A percentile compares a stretch with the other conserved stretches of the same genome.
These are phyloP conservation scores for Aureobasidium sp. DNA, from an alignment of 2,329 filamentous ascomycete species.

Conservation along the genomic window DNA sequence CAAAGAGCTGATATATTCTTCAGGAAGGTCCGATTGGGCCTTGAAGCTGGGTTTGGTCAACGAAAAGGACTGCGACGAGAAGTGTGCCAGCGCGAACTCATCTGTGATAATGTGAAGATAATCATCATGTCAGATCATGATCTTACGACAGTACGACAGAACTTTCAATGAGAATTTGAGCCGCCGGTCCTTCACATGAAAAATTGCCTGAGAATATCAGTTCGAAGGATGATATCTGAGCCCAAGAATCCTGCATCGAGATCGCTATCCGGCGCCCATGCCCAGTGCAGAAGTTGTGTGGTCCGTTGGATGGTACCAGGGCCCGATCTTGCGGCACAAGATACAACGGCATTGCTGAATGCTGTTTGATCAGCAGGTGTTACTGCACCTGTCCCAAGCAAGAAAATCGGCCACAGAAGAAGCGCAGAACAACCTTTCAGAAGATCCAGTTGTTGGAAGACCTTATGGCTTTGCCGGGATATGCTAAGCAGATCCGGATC, in stretches of 20 bases:
- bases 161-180: too few species aligned
- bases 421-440: neutral
- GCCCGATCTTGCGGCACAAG: neutral
- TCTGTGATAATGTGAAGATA: neutral
- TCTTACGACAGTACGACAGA: neutral
- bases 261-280: neutral
- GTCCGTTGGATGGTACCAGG: neutral
- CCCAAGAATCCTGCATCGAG: constrained; percentile 8
- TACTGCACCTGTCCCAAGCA: constrained; percentile 2
- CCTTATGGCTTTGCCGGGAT: constrained; percentile 1
- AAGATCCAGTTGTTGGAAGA: neutral
- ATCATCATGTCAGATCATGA: neutral
- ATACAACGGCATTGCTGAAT: neutral
- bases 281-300: neutral
- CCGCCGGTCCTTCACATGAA: neutral
- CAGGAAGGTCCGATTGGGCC: constrained; percentile 32
- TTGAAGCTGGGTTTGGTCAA: constrained; percentile 32
- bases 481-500: neutral
- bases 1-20: constrained; percentile 33
- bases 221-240: constrained; percentile 1
- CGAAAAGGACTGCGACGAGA: neutral
- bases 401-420: neutral
- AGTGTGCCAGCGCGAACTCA: neutral
- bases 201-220: constrained; percentile 1
- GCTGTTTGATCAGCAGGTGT: neutral